A percentile compares a stretch with the other conserved stretches of the same genome.
Conservation (phyloP, 495 filamentous ascomycete species). For the Recurvomyces mirabilis region DNA sequence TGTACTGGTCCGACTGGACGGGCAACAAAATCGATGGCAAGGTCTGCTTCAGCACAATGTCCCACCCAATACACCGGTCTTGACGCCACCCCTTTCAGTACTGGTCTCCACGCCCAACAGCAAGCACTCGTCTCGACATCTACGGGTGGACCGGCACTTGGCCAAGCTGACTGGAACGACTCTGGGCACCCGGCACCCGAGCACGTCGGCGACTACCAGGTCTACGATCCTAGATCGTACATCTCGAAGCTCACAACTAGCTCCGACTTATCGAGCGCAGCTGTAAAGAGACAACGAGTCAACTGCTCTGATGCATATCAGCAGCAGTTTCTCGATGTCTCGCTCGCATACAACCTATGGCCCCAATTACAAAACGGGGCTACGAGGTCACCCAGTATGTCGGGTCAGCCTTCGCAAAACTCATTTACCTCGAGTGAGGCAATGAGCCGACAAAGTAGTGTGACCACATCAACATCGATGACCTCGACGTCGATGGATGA, state of each 20-base stretch:
- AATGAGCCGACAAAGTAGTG: conserved; percentile 29
- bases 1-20: neutral
- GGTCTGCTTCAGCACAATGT: neutral
- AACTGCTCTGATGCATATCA: neutral
- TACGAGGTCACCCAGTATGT: conserved; percentile 10
- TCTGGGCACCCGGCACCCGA: neutral
- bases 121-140: neutral
- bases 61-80: too few relatives aligned
- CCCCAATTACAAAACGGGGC: neutral
- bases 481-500: conserved; percentile 10
- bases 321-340: neutral
- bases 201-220: conserved; percentile 1
- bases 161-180: neutral
- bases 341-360: conserved; percentile 3
- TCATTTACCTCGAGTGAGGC: conserved; percentile 10
- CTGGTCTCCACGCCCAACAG: neutral
- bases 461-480: conserved; percentile 5
- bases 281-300: conserved; percentile 9
- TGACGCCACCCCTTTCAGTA: too few relatives aligned
- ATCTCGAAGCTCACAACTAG: conserved; percentile 8
- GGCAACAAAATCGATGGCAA: neutral
- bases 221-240: conserved; percentile 10
- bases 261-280: conserved; percentile 1
- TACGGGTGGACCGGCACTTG: neutral
- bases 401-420: conserved; percentile 13